Evolutionary conservation across 345 rosid species (phyloP).

Genomic region (Psidium friedrichsthalianum): DNA sequence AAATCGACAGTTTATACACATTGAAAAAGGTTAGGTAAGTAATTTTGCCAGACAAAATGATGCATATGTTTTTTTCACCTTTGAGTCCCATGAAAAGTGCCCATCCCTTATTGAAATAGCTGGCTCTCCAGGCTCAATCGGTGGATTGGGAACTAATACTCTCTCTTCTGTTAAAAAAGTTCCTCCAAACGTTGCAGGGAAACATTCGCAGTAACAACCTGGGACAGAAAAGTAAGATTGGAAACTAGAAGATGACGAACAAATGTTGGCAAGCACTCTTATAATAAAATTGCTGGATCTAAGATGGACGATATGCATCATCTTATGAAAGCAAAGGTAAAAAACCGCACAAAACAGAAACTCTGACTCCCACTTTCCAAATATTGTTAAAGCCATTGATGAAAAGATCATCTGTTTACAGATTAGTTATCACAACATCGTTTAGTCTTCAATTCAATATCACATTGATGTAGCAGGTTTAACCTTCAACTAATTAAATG

Average conservation of each 20-base stretch:
- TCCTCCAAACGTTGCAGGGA: constrained; percentile 88
- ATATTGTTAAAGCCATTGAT: not conserved
- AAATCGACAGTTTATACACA: not conserved
- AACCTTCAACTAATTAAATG: not conserved
- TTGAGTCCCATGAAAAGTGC: constrained; percentile 75
- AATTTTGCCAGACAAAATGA: not conserved
- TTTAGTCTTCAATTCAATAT: not conserved
- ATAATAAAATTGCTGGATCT: not conserved
- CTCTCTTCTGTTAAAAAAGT: constrained; percentile 80
- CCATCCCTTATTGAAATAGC: constrained; percentile 79
- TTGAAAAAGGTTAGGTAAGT: not conserved
- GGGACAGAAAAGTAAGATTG: constrained; percentile 6
- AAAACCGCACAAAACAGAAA: not conserved
- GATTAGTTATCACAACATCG: not conserved
- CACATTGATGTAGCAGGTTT: not conserved
- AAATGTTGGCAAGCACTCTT: not conserved
- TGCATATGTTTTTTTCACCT: constrained; percentile 22
- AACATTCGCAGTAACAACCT: constrained; percentile 88
- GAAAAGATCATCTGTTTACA: not conserved
- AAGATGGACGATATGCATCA: not conserved
- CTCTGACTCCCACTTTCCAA: not conserved
- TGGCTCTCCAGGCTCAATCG: constrained; percentile 62
- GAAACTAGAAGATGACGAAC: not conserved
- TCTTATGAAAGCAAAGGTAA: not conserved
- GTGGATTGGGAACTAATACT: constrained; percentile 58